Evolutionary conservation across 306 rosid genomes (phyloP).

Genomic region (Sphenostylis stenocarpa): DNA sequence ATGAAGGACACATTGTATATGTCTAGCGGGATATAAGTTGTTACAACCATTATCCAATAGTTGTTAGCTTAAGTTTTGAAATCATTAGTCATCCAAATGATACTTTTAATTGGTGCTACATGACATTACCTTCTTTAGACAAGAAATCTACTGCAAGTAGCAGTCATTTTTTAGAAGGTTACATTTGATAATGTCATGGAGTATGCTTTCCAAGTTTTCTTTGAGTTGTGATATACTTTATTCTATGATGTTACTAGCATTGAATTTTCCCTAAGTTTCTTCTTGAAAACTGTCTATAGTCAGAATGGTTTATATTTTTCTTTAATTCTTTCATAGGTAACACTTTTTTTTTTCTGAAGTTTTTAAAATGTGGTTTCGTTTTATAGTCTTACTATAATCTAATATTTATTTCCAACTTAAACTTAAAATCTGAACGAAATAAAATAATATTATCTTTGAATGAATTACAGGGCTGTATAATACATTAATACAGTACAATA

Average conservation of each 20-base stretch:
- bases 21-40: conserved; percentile 6
- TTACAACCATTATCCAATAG: not conserved
- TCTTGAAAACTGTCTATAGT: no score
- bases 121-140: not conserved
- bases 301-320: no score
- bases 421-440: not conserved
- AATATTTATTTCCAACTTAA: not conserved
- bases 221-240: not conserved
- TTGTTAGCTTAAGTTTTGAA: conserved; percentile 14
- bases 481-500: not conserved
- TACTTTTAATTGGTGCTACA: not conserved
- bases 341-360: not conserved
- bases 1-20: not conserved
- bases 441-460: not conserved
- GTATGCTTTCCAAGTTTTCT: not conserved
- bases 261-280: not conserved
- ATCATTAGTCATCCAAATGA: not conserved
- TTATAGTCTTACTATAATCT: not conserved
- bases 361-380: conserved; percentile 3
- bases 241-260: not conserved
- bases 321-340: not conserved
- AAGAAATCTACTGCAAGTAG: not conserved
- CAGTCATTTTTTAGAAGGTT: not conserved
- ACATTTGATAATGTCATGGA: not conserved
- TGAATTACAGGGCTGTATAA: not conserved